Evolutionary conservation across 768 basidiomycete genomes (phyloP).

Genomic region (Cystofilobasidium capitatum): DNA sequence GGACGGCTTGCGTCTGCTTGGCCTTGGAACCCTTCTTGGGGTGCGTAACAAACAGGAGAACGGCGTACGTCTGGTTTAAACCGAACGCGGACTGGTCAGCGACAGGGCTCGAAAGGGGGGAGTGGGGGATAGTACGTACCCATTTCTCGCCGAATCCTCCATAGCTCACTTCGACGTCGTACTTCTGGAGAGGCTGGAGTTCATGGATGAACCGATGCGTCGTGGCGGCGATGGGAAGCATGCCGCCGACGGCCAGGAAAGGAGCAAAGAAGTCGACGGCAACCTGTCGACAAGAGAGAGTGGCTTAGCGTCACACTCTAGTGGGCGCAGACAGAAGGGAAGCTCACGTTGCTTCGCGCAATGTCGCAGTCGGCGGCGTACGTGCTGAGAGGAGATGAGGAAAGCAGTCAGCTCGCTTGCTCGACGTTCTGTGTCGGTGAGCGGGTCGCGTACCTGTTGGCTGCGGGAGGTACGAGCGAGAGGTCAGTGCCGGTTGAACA

Average conservation of each 20-base stretch:
- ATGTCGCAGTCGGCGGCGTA: background rate
- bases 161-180: conserved; percentile 36
- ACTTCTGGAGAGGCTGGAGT: conserved; percentile 36
- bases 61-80: conserved; percentile 34
- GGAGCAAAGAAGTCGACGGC: conserved; percentile 17
- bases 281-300: background rate
- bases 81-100: background rate
- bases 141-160: conserved; percentile 41
- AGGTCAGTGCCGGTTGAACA: background rate
- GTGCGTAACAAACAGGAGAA: conserved; percentile 38
- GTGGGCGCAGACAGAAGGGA: background rate
- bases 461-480: background rate
- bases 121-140: conserved; percentile 24
- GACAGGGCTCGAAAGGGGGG: background rate
- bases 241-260: conserved; percentile 30
- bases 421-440: background rate
- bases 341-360: background rate
- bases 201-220: conserved; percentile 39
- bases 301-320: background rate
- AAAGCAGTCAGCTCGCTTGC: background rate
- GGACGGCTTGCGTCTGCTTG: background rate
- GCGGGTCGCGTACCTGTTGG: conserved; percentile 3
- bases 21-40: conserved; percentile 29
- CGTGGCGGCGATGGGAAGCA: conserved; percentile 34
- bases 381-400: background rate